These are phyloP conservation scores for Mycena pura DNA, from an alignment of 768 basidiomycete species.

Conservation along the genomic window DNA sequence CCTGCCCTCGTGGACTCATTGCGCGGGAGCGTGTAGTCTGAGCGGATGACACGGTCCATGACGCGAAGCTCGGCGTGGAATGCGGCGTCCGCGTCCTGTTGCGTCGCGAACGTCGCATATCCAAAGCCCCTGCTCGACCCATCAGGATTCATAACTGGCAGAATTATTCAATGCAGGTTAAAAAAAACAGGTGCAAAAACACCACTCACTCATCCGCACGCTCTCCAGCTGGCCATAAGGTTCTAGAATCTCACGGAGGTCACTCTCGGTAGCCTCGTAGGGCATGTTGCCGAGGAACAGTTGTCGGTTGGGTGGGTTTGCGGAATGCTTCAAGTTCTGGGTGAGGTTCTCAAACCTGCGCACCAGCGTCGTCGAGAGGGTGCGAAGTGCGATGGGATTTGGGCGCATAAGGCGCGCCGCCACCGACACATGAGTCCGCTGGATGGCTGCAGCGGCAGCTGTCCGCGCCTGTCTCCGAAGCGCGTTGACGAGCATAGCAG, in stretches of 20 bases:
- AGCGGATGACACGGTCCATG: conserved; percentile 21
- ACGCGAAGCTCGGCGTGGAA: not conserved
- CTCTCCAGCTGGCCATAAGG: conserved; percentile 11
- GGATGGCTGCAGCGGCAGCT: conserved; percentile 28
- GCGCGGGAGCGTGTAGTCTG: conserved; percentile 32
- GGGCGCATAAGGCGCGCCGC: not conserved
- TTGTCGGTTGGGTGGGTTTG: conserved; percentile 9
- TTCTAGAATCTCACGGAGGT: not conserved
- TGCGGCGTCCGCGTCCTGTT: not conserved
- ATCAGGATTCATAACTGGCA: conserved; percentile 19
- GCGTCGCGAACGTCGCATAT: conserved; percentile 8
- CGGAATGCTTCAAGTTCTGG: conserved; percentile 18
- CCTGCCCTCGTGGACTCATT: not conserved
- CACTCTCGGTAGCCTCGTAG: conserved; percentile 15
- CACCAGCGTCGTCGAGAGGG: conserved; percentile 29
- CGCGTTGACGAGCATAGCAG: conserved; percentile 45
- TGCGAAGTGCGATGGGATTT: conserved; percentile 4
- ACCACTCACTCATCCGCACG: conserved; percentile 12
- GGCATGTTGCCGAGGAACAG: conserved; percentile 22
- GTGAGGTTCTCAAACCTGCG: not conserved
- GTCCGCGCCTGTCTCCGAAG: conserved; percentile 44
- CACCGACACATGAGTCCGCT: conserved; percentile 4
- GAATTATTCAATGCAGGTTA: not conserved
- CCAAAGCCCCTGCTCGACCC: conserved; percentile 24
- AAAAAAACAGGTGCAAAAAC: not conserved